These are phyloP conservation scores for Arthrobotrys entomopaga DNA, from an alignment of 2,329 filamentous ascomycete species.

Conservation along the genomic window DNA sequence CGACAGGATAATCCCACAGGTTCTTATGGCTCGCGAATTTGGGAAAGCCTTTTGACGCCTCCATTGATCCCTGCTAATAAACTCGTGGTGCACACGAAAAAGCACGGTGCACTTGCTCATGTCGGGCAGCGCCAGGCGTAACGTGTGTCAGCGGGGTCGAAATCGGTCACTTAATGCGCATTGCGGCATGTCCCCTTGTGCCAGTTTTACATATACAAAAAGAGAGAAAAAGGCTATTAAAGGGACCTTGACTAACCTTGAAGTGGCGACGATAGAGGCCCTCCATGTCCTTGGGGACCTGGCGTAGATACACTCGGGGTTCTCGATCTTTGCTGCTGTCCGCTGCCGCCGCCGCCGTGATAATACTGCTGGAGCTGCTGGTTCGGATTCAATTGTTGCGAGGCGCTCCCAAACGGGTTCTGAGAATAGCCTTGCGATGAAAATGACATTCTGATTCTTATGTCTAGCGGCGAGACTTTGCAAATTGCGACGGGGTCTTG, in stretches of 20 bases:
- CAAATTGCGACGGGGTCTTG: constrained; percentile 22
- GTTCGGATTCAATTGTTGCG: constrained; percentile 34
- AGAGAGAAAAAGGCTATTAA: constrained; percentile 9
- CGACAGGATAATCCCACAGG: constrained; percentile 51
- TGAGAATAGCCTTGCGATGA: constrained; percentile 36
- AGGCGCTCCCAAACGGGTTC: constrained; percentile 47
- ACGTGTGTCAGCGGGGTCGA: constrained; percentile 54
- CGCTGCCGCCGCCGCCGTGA: constrained; percentile 11
- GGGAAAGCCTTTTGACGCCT: constrained; percentile 34
- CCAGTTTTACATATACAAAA: constrained; percentile 21
- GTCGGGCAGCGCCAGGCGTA: constrained; percentile 48
- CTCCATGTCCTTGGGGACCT: constrained; percentile 35
- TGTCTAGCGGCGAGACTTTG: constrained; percentile 7
- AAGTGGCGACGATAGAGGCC: constrained; percentile 30
- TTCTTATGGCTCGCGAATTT: constrained; percentile 52
- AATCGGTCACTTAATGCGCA: constrained; percentile 47
- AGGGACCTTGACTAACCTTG: constrained; percentile 29
- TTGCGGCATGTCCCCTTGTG: constrained; percentile 42
- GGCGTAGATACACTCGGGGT: constrained; percentile 36
- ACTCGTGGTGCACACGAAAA: constrained; percentile 46
- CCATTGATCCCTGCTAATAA: constrained; percentile 34
- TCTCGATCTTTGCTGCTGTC: constrained; percentile 24
- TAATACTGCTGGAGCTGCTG: constrained; percentile 51
- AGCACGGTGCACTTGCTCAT: constrained; percentile 45
- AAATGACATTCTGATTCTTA: constrained; percentile 34